phyloP scores from a whole-genome alignment of 2,329 filamentous ascomycete species.

The Phaeomoniella chlamydospora region DNA sequence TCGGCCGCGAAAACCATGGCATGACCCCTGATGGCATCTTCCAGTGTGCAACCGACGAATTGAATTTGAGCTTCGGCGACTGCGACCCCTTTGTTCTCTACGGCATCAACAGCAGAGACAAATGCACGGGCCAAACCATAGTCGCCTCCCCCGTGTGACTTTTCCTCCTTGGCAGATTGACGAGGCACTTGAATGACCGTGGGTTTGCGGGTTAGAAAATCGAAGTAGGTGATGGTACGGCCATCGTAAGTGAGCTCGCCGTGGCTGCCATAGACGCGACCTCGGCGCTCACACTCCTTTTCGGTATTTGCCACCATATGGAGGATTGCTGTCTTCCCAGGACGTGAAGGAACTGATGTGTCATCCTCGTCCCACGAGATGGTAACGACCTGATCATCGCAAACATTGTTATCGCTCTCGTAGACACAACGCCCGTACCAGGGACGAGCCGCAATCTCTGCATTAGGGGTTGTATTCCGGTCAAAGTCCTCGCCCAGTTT shows the following conservation, averaged over 20 bases:
- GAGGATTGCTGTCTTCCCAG: conserved; percentile 73
- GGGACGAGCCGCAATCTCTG: conserved; percentile 32
- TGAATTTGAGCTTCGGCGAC: conserved; percentile 58
- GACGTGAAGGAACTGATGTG: conserved; percentile 23
- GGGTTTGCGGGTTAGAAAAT: conserved; percentile 46
- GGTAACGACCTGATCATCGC: conserved; percentile 82
- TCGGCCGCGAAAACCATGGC: conserved; percentile 90
- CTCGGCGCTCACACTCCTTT: conserved; percentile 73
- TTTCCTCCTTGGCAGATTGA: conserved; percentile 39
- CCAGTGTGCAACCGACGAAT: conserved; percentile 67
- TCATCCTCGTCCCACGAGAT: conserved; percentile 69
- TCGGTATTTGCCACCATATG: conserved; percentile 91
- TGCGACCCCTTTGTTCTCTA: conserved; percentile 54
- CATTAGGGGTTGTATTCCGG: conserved; percentile 26
- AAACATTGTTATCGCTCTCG: conserved; percentile 84
- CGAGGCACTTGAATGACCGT: conserved; percentile 45
- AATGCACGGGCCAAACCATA: conserved; percentile 70
- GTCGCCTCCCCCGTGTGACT: conserved; percentile 61
- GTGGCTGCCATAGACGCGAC: conserved; percentile 69
- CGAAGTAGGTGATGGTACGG: conserved; percentile 56
- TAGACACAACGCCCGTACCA: conserved; percentile 95
- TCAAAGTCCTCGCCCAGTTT: conserved; percentile 41
- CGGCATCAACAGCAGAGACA: conserved; percentile 63
- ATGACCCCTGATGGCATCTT: conserved; percentile 81
- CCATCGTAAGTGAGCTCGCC: conserved; percentile 85